Evolutionary conservation across 495 filamentous ascomycete species (phyloP).

Genomic region (Chaetomium tenue): DNA sequence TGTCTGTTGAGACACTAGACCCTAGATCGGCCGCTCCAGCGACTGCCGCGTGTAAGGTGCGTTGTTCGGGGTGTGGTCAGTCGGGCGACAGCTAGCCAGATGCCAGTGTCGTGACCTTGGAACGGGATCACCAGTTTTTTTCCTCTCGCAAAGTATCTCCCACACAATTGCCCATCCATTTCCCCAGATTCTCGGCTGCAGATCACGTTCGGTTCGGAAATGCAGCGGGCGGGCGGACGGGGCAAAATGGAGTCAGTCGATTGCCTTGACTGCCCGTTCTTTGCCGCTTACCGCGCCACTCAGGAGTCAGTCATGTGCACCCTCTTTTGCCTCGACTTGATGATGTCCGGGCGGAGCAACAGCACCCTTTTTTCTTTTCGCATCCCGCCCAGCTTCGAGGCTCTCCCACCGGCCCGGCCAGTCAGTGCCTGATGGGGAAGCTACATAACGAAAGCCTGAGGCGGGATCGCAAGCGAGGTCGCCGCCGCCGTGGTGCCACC

Average conservation of each 20-base stretch:
- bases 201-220: slow-evolving; percentile 11
- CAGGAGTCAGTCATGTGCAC: slow-evolving; percentile 7
- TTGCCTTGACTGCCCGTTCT: background rate
- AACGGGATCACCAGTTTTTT: slow-evolving; percentile 9
- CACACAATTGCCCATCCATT: background rate
- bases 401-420: background rate
- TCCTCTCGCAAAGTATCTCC: background rate
- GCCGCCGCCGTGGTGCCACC: slow-evolving; percentile 12
- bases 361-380: background rate
- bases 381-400: background rate
- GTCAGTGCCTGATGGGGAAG: slow-evolving; percentile 16
- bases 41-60: slow-evolving; percentile 23
- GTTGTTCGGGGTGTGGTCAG: slow-evolving; percentile 13
- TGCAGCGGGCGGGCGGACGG: slow-evolving; percentile 9
- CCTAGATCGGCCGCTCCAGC: slow-evolving; percentile 18
- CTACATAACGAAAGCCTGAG: background rate
- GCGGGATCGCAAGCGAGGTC: background rate
- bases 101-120: background rate
- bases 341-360: background rate
- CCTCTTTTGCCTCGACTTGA: background rate
- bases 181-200: slow-evolving; percentile 20
- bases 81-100: slow-evolving; percentile 11
- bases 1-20: slow-evolving; percentile 25
- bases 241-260: slow-evolving; percentile 3
- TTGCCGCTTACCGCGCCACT: slow-evolving; percentile 8